These are phyloP conservation scores for Alternaria angustiovoidea DNA, from an alignment of 2,329 filamentous ascomycete species.

Conservation along the genomic window DNA sequence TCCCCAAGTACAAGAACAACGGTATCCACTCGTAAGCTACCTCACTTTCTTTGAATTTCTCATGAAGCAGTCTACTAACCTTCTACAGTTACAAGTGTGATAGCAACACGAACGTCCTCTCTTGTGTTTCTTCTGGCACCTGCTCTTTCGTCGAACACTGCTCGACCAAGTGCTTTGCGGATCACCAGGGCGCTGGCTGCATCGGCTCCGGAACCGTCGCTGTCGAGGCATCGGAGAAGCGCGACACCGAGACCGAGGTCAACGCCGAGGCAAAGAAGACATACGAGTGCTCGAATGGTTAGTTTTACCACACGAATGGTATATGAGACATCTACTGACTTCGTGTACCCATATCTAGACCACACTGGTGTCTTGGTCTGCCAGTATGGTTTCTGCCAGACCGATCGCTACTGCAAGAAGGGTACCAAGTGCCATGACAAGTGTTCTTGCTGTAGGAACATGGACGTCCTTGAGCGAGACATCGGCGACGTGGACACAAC, in stretches of 20 bases:
- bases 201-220: not conserved
- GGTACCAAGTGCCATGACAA: slow-evolving; percentile 15
- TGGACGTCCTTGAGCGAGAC: not conserved
- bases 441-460: slow-evolving; percentile 22
- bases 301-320: not conserved
- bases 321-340: not conserved
- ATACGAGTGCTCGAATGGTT: slow-evolving; percentile 11
- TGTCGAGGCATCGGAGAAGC: not conserved
- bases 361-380: slow-evolving; percentile 18
- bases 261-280: slow-evolving; percentile 2
- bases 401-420: slow-evolving; percentile 19
- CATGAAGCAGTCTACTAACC: not conserved
- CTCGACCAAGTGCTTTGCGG: not conserved
- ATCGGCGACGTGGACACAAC: not conserved
- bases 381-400: slow-evolving; percentile 22
- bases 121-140: not conserved
- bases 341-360: not conserved
- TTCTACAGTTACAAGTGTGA: slow-evolving; percentile 5
- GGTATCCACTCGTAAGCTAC: not conserved
- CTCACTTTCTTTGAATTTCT: not conserved
- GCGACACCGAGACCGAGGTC: not conserved
- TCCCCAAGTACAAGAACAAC: not conserved
- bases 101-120: not conserved
- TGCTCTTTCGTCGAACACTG: slow-evolving; percentile 1
- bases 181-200: not conserved